Percentiles rank a stretch among this genome's conserved stretches.
Evolutionary conservation across 176 grass and related monocot species (phyloP).

Genomic region (Rhynchospora pubera): DNA sequence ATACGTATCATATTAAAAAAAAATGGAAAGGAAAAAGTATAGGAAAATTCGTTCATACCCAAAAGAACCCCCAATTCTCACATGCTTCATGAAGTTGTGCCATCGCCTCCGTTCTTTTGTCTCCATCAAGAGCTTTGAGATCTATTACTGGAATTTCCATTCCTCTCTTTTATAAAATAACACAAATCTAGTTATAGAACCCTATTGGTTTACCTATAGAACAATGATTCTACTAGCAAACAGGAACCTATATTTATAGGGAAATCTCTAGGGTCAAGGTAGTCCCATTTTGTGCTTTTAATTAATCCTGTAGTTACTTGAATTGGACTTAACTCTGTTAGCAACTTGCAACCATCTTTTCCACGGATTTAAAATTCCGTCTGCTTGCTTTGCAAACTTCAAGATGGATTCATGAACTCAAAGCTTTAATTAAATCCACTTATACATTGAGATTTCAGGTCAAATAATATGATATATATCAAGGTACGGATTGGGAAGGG

Average conservation of each 20-base stretch:
- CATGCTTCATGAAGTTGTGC: slow-evolving; percentile 56
- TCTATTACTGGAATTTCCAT: slow-evolving; percentile 73
- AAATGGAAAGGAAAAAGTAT: background rate
- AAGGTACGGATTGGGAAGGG: background rate
- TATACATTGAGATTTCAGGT: background rate
- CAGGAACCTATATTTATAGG: slow-evolving; percentile 22
- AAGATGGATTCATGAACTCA: background rate
- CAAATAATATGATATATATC: background rate
- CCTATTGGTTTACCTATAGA: background rate
- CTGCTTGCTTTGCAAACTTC: slow-evolving; percentile 8
- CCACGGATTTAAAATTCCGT: background rate
- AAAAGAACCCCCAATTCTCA: slow-evolving; percentile 71
- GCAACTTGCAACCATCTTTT: background rate
- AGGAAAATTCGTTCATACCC: slow-evolving; percentile 23
- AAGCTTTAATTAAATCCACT: background rate
- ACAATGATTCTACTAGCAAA: background rate
- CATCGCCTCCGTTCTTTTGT: slow-evolving; percentile 33
- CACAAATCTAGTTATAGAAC: background rate
- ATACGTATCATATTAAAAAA: background rate
- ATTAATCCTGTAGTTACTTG: background rate
- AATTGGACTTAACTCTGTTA: background rate
- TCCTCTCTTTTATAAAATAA: background rate
- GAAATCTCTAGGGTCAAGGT: slow-evolving; percentile 4
- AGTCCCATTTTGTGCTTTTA: background rate
- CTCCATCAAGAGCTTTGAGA: slow-evolving; percentile 42